Evolutionary conservation across 2,329 filamentous ascomycete species (phyloP), one percentile per base, ranked within the genome.

Genomic region (Penicillium sp.): DNA sequence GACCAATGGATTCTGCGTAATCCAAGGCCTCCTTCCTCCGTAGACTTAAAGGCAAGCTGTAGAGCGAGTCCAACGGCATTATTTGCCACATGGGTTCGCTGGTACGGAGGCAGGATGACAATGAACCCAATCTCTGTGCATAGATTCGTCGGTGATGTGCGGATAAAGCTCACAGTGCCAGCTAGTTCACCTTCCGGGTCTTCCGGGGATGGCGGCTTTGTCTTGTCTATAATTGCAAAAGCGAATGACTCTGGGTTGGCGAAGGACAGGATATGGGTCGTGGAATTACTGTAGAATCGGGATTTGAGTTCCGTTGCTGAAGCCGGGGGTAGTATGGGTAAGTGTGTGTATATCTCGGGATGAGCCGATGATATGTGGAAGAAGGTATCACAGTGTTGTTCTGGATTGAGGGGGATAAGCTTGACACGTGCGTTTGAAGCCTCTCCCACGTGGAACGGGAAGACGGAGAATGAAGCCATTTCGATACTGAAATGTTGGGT

Each of bases 161-260:
- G 57, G 6, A 64, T 59, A 21, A 61, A 60, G 40, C 60, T 63
- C 6, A 66, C 43, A 3, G 60, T 63, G 1, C 63, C 60, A 1
- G 63, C 60, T 1, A 66, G 43, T 47, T 66, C 63, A 2, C 63
- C 62, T 21, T 66, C 63, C 0, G 54, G 29, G 4, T 66, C 63
- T 15, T 66, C 63, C 0, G 48, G 2, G 0, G 63, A 63, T 6
- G 62, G n/a, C 0, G 57, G 56, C 13, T 54, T 50, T 10, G 60
- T 61, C 40, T 63, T 64, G 55, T 66, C 62, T 23, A 66, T 63
- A 1, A 66, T 57, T 1, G 62, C 62, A 42, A 64, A 64, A 0
- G 63, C 50, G 17, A 66, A 63, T 17, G 62, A 60, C 8, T 57
- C 55, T 1, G 53, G 63, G 6, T 66, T 64, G 4, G 60, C 23